Conservation (phyloP, 2,329 filamentous ascomycete genomes). For the Dactylellina parvicollis region DNA sequence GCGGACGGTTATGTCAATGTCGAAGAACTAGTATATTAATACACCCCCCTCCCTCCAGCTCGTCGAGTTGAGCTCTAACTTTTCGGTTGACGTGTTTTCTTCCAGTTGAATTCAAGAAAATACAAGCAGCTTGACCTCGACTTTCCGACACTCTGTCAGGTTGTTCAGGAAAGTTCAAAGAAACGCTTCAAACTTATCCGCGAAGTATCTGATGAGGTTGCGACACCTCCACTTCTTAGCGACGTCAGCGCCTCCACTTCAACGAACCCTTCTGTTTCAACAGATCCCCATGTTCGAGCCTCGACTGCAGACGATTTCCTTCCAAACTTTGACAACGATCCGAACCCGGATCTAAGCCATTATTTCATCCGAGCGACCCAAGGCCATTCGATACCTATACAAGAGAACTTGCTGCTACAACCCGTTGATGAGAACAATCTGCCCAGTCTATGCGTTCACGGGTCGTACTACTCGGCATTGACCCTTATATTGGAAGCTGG, state of each 20-base stretch:
- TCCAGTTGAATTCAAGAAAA: constrained; percentile 68
- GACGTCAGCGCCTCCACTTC: constrained; percentile 55
- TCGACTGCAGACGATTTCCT: constrained; percentile 61
- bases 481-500: constrained; percentile 76
- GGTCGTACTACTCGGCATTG: constrained; percentile 87
- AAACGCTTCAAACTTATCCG: constrained; percentile 85
- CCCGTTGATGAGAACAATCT: constrained; percentile 69
- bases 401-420: constrained; percentile 75
- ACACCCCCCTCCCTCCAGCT: not conserved
- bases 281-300: constrained; percentile 58
- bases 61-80: not conserved
- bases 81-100: not conserved
- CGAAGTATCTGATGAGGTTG: constrained; percentile 57
- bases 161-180: constrained; percentile 83
- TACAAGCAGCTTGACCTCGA: constrained; percentile 77
- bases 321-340: constrained; percentile 57
- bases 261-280: constrained; percentile 55
- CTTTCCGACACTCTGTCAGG: constrained; percentile 75
- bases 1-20: constrained; percentile 71
- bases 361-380: constrained; percentile 96
- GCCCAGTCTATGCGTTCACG: constrained; percentile 79
- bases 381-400: constrained; percentile 83
- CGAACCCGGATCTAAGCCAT: constrained; percentile 67
- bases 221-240: constrained; percentile 56
- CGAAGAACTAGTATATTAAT: constrained; percentile 65